Conservation (phyloP, 495 filamentous ascomycete genomes). For the Parachaetomium inaequale region DNA sequence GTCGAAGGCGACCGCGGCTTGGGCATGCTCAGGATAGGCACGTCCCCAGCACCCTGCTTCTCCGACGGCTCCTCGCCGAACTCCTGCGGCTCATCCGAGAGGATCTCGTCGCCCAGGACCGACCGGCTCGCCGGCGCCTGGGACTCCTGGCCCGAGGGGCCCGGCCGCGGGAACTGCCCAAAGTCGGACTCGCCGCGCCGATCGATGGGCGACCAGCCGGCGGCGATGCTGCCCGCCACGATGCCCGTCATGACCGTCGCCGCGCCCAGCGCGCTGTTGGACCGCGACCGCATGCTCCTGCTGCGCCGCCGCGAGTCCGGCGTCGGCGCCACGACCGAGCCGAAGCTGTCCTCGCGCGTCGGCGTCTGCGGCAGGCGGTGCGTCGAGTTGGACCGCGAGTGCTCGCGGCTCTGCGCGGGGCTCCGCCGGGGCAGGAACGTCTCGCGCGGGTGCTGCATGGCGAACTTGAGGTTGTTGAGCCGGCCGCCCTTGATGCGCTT, state of each 20-base stretch:
- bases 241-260: conserved; percentile 85
- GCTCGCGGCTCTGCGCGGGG: conserved; percentile 57
- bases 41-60: conserved; percentile 24
- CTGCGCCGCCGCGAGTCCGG: conserved; percentile 69
- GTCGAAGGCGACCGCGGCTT: conserved; percentile 31
- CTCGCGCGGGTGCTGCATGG: conserved; percentile 73
- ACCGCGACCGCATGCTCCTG: conserved; percentile 71
- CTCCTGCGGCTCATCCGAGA: conserved; percentile 41
- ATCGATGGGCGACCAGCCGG: conserved; percentile 85
- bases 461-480: conserved; percentile 80
- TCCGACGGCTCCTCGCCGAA: conserved; percentile 24
- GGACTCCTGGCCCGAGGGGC: conserved; percentile 22
- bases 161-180: conserved; percentile 23
- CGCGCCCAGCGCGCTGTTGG: conserved; percentile 80
- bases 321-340: conserved; percentile 53
- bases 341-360: conserved; percentile 50
- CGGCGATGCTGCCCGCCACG: conserved; percentile 77
- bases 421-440: conserved; percentile 67
- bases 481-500: conserved; percentile 90
- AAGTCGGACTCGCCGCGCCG: conserved; percentile 33
- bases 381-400: conserved; percentile 65
- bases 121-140: conserved; percentile 28
- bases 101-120: conserved; percentile 22
- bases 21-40: conserved; percentile 41
- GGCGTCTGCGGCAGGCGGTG: conserved; percentile 60